Evolutionary conservation across 208 protist species (phyloP).

Genomic region (Leishmania gerbilli): DNA sequence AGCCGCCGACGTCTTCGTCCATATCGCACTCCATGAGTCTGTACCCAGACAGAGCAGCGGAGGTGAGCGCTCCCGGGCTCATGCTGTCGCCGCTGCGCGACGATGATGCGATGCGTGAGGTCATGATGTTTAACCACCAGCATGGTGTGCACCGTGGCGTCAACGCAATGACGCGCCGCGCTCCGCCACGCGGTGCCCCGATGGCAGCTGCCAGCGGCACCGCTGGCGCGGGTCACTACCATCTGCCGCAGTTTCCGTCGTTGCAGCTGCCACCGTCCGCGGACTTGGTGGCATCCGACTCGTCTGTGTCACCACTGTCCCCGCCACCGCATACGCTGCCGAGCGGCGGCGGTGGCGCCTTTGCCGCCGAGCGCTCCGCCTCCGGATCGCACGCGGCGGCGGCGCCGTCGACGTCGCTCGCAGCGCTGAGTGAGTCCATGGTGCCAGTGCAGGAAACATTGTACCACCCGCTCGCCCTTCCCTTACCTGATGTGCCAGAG

Average conservation of each 20-base stretch:
- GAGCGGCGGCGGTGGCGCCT: not conserved
- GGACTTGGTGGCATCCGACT: not conserved
- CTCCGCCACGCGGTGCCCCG: conserved; percentile 2
- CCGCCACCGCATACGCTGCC: not conserved
- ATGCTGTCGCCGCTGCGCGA: conserved; percentile 23
- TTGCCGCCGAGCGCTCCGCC: not conserved
- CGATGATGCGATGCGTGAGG: not conserved
- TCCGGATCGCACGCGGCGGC: not conserved
- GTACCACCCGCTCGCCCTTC: conserved; percentile 23
- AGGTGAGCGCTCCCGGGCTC: not conserved
- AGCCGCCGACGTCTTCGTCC: not conserved
- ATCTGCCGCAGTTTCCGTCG: not conserved
- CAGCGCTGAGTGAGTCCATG: conserved; percentile 23
- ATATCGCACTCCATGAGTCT: not conserved
- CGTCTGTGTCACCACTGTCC: not conserved
- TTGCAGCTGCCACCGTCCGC: conserved; percentile 2
- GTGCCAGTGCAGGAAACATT: conserved; percentile 22
- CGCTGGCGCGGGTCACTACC: not conserved
- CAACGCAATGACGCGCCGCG: conserved; percentile 11
- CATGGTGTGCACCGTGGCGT: conserved; percentile 8
- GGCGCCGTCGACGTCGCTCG: not conserved
- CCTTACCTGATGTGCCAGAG: conserved; percentile 15
- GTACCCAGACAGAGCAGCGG: not conserved
- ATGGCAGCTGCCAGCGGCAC: not conserved
- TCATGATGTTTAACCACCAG: not conserved